Evolutionary conservation across 176 grass and related monocot species (phyloP), one percentile per base, ranked within the genome.

Genomic region (Oryza australiensis): DNA sequence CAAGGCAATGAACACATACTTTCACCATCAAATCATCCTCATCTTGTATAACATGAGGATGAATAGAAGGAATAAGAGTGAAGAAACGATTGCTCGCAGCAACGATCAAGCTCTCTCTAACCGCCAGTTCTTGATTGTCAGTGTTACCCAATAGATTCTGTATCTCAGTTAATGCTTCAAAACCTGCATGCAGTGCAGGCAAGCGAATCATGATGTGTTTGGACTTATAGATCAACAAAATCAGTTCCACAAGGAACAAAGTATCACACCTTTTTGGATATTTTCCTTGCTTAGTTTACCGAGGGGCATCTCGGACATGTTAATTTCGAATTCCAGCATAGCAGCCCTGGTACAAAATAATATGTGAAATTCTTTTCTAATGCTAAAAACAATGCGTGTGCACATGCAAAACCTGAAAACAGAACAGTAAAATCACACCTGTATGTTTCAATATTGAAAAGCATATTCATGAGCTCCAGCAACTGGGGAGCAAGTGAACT

Each of bases 301-400:
- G 66, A 98, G 95, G 46, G 95, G 95, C 95, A 98, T 98, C 89
- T 98, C 95, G 32, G 90, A 81, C 92, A 98, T 91, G 91, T 98
- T 98, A 70, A 98, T 98, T 89, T 98, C 88, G 70, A 98, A 98
- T 75, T 98, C 95, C 88, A 91, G 87, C 92, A 98, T 93, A 77
- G 92, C 92, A 82, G 90, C 78, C 93, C 95, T 98, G 75, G 43
- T 79, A 72, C 6, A 76, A 57, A 2, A 20, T 59, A 70, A 27
- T 70, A 69, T 35, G 33, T 38, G 46, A 81, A 51, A 78, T 26
- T 72, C 9, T 71, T 76, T 38, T 64, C 15, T 35, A 26, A 23
- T 28, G 64, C 35, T 11, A 84, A 20, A 16, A 32, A 79, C 28
- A 18, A 28, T 24, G 24, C 20, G 70, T 37, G 46, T 86, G 62